Percentiles rank a stretch among this genome's conserved stretches.
Evolutionary conservation across 768 basidiomycete species (phyloP).

Genomic region (Boletus sp.): DNA sequence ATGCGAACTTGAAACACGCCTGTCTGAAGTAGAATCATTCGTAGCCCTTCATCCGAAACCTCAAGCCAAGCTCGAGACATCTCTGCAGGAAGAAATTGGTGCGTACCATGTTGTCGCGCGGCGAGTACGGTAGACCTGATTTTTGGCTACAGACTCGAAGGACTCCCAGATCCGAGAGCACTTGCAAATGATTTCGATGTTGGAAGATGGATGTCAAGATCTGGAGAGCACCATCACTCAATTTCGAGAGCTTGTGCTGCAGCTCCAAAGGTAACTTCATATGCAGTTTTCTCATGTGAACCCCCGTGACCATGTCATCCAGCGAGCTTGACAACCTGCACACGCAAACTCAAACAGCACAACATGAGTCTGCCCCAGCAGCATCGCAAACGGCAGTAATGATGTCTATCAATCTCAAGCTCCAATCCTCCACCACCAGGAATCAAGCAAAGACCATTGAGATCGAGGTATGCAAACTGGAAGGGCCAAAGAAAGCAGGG

Average conservation of each 20-base stretch:
- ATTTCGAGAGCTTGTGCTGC: conserved; percentile 88
- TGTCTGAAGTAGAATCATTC: conserved; percentile 81
- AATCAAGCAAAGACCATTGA: conserved; percentile 89
- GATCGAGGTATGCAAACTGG: conserved; percentile 81
- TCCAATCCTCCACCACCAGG: conserved; percentile 89
- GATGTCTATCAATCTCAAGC: conserved; percentile 91
- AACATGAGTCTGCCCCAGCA: no score
- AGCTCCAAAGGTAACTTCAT: conserved; percentile 69
- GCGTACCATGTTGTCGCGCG: conserved; percentile 15
- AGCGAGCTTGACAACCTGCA: no score
- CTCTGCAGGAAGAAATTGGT: conserved; percentile 89
- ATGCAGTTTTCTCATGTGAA: no score
- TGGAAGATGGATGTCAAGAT: conserved; percentile 83
- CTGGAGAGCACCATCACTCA: conserved; percentile 85
- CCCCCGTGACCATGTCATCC: no score
- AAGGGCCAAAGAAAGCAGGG: conserved; percentile 83
- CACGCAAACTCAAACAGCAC: no score
- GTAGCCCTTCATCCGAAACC: conserved; percentile 85
- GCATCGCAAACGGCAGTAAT: conserved; percentile 89
- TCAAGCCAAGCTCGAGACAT: conserved; percentile 89
- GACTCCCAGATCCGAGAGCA: conserved; percentile 72
- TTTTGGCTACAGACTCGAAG: conserved; percentile 53
- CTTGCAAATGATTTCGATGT: conserved; percentile 53
- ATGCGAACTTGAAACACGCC: conserved; percentile 78
- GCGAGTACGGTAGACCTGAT: background rate